Evolutionary conservation across 306 rosid species (phyloP), one percentile per base, ranked within the genome.

Genomic region (Lathyrus aphaca): DNA sequence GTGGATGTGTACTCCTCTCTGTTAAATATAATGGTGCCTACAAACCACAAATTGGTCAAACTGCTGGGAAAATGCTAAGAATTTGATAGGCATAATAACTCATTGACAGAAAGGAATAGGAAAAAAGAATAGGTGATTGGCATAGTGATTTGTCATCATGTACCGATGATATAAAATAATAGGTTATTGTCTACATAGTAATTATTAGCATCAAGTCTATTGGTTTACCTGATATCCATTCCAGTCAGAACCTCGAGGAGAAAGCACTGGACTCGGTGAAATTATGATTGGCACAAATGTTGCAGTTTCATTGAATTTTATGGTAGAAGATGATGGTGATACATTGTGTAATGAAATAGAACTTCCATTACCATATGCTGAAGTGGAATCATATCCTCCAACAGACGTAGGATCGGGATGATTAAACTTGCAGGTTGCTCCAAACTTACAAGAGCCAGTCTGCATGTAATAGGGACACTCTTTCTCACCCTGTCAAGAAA

Each of bases 391-490:
- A 40, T 75, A 23, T 81, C 85, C 86, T 35, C 83, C 90, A 23
- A 71, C 83, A 67, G 86, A 32, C 35, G 90, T 85, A 69, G 98
- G 98, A 79, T 94, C 96, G 5, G 98, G 98, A 72, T 94, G 98
- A 83, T 94, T 94, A 74, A 84, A 94, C 84, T 73, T 90, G 86
- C 98, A 94, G 86, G 74, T 85, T 44, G 84, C 68, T 64, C 96
- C 98, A 81, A 85, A 94, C 87, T 88, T 94, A 78, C 98, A 94
- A 74, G 96, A 90, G 60, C 97, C 97, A 9, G 72, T 90, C 56
- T 88, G 91, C 97, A 94, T 90, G 81, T 90, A 94, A 74, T 85
- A 90, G 43, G 79, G 90, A 27, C 98, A 94, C 75, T 88, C 97
- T 84, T 71, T 94, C 86, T 82, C 94, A 44, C 90, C 96, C 98